These are phyloP conservation scores for Neoscytalidium dimidiatum DNA, from an alignment of 2,329 filamentous ascomycete genomes.

Conservation along the genomic window DNA sequence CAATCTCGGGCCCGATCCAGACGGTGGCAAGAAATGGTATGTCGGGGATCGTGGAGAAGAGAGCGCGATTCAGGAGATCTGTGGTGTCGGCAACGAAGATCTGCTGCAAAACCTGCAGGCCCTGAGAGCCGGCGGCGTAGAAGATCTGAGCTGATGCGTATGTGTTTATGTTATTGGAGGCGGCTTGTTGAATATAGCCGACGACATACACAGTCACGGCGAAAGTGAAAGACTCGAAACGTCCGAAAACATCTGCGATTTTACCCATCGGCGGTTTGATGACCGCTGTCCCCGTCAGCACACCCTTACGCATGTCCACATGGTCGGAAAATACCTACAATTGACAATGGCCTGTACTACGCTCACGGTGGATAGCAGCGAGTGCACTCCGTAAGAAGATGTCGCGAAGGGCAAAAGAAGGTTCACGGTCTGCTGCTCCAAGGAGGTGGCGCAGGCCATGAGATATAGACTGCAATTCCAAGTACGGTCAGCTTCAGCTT, in stretches of 20 bases:
- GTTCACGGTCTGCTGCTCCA: constrained; percentile 65
- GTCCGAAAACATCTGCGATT: constrained; percentile 63
- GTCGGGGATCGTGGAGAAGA: constrained; percentile 61
- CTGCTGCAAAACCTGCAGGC: constrained; percentile 62
- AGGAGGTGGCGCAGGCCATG: constrained; percentile 67
- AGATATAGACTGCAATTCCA: constrained; percentile 44
- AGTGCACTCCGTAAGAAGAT: constrained; percentile 64
- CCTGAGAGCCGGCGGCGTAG: constrained; percentile 62
- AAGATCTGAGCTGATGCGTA: constrained; percentile 59
- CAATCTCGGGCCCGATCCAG: constrained; percentile 60
- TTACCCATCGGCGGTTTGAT: constrained; percentile 64
- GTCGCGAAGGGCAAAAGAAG: constrained; percentile 66
- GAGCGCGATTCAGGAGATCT: constrained; percentile 59
- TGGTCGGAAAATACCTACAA: constrained; percentile 37
- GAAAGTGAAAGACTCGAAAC: constrained; percentile 59
- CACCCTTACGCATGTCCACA: not conserved
- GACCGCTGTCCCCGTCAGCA: constrained; percentile 43
- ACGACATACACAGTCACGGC: constrained; percentile 57
- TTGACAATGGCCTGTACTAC: constrained; percentile 67
- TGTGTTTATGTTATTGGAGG: constrained; percentile 56
- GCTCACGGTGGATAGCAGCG: constrained; percentile 64
- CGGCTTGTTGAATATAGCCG: constrained; percentile 61
- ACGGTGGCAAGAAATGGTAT: constrained; percentile 63
- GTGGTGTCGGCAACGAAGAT: constrained; percentile 67
- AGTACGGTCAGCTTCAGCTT: constrained; percentile 28